Conservation (phyloP, 176 grass and related monocot genomes). For the Phoenix dactylifera region DNA sequence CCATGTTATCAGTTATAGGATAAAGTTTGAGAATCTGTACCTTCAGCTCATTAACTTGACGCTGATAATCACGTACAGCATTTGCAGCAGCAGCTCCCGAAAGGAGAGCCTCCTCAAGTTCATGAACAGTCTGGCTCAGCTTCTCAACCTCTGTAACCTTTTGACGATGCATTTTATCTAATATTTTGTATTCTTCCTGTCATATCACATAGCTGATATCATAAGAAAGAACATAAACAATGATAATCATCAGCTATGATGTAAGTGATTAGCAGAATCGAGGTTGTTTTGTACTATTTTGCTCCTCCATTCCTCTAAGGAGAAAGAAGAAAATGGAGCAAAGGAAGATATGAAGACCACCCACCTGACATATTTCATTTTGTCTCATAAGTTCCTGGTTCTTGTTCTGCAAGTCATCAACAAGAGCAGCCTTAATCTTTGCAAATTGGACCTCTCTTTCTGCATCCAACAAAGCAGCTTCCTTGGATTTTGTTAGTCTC, state of each 20-base stretch:
- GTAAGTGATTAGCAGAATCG: no score
- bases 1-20: no score
- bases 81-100: constrained; percentile 19
- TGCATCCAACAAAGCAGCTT: constrained; percentile 20
- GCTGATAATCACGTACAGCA: constrained; percentile 20
- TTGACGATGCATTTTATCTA: constrained; percentile 20
- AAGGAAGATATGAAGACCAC: background rate
- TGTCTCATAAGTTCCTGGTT: constrained; percentile 22
- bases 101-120: constrained; percentile 22
- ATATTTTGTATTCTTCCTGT: constrained; percentile 22
- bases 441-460: constrained; percentile 20
- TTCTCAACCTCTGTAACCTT: constrained; percentile 19
- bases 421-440: constrained; percentile 15
- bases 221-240: no score
- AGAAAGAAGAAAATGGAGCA: background rate
- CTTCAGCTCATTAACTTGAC: constrained; percentile 19
- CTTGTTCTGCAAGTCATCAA: constrained; percentile 17
- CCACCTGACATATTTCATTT: constrained; percentile 18
- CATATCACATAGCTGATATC: background rate
- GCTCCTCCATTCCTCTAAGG: no score
- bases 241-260: no score
- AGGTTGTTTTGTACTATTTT: no score
- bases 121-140: constrained; percentile 14
- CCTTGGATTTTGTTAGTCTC: constrained; percentile 20
- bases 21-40: background rate